Evolutionary conservation across 1,284 basidiomycete genomes (phyloP).

Genomic region (Anthracocystis panici-leucophaei): DNA sequence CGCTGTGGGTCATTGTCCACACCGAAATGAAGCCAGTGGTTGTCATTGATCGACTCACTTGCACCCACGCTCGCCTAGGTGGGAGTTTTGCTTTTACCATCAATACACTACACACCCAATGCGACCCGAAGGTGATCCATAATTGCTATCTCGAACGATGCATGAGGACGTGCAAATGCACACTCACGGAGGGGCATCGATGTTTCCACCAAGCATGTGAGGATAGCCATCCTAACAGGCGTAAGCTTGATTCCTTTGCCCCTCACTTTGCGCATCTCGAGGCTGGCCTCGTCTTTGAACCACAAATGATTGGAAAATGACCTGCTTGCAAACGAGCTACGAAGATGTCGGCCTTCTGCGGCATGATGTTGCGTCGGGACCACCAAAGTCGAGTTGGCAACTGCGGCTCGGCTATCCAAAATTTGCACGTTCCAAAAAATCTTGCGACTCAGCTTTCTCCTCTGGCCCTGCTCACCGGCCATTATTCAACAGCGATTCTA

Average conservation of each 20-base stretch:
- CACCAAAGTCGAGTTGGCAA: not conserved
- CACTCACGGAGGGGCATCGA: not conserved
- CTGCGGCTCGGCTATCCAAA: slow-evolving; percentile 5
- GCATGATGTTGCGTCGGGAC: too few relatives aligned
- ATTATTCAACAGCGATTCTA: too few relatives aligned
- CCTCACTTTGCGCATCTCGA: not conserved
- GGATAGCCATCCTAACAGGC: not conserved
- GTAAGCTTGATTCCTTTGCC: too few relatives aligned
- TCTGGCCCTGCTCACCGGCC: too few relatives aligned
- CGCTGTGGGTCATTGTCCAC: not conserved
- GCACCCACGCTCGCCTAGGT: not conserved
- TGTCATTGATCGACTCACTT: not conserved
- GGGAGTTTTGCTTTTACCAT: not conserved
- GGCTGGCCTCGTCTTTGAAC: not conserved
- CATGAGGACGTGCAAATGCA: slow-evolving; percentile 1
- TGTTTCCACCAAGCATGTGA: not conserved
- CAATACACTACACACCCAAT: not conserved
- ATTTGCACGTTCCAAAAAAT: not conserved
- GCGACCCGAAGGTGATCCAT: not conserved
- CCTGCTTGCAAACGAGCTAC: not conserved
- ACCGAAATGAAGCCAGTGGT: slow-evolving; percentile 1
- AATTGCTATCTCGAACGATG: not conserved
- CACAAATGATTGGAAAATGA: not conserved
- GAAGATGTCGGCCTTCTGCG: too few relatives aligned
- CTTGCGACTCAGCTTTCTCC: not conserved